Base-by-base conservation (phyloP, 352 stramenopile genomes). In the Phytophthora pinifolia region DNA sequence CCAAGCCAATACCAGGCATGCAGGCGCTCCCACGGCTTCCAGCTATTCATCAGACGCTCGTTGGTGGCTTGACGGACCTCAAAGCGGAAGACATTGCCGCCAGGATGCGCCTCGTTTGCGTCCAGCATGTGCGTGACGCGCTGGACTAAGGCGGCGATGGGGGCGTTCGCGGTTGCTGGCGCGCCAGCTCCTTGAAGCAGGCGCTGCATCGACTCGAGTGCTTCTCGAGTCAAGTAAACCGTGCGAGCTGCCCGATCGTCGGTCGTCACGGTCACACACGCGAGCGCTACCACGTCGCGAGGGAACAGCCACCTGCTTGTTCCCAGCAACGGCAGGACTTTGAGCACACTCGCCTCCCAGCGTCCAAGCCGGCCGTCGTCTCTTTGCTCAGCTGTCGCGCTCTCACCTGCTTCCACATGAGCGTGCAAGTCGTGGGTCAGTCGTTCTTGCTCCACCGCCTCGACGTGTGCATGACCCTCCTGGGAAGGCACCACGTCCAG, bases 11-110 rank as follows among this genome's bases (percentile, higher is more conserved):
- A 84, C 22, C 66, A 75, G n/a, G 78, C 63, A 44, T 79, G 64
- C 18, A 75, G 52, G 20, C 69, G 68, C 38, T 86, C 73, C 78
- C 78, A 88, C 25, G 70, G 60, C 41, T 73, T 77, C 63, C 73
- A 83, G 47, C 78, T 88, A 59, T 80, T 86, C 7, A 79, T 56
- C 9, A 86, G 45, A 15, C 69, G 62, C 39, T 85, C 78, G 35
- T 74, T 86, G 36, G 68, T 82, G 9, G 35, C 38, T 45, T 64
- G 72, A 0, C 62, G 62, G 12, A 71, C 65, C 53, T 75, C 57
- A 31, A 86, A 67, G 9, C 57, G 59, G 31, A 82, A 61, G 14
- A 50, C 22, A 9, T 17, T 36, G 13, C 46, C 49, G 22, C 4
- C 18, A 38, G 41, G 31, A 20, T 29, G n/a, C 31, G 50, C 5